Conservation (phyloP, 495 filamentous ascomycete species). For the Usnea hakonensis region DNA sequence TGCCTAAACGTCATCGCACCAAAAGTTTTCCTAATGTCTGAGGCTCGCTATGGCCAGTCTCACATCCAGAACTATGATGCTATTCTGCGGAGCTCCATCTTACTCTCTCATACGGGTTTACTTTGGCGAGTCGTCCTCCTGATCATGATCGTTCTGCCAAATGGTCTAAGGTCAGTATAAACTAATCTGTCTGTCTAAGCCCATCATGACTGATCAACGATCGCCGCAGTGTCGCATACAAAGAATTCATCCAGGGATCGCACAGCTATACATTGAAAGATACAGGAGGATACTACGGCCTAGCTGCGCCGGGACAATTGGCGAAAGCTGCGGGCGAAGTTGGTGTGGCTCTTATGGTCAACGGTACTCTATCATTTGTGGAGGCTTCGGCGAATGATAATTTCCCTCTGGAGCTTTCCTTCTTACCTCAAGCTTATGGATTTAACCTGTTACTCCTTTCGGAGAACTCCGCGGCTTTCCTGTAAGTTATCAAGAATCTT, state of each 20-base stretch:
- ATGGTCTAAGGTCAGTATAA: background rate
- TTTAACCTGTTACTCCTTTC: background rate
- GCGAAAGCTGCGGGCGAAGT: background rate
- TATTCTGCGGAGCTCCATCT: background rate
- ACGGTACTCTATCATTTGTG: background rate
- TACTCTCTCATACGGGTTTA: background rate
- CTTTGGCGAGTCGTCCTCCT: background rate
- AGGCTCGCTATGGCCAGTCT: slow-evolving; percentile 53
- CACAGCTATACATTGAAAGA: background rate
- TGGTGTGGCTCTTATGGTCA: background rate
- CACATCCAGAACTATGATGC: slow-evolving; percentile 31
- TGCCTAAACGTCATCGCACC: slow-evolving; percentile 43
- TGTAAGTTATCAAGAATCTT: background rate
- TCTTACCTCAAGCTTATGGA: background rate
- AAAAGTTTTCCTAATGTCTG: slow-evolving; percentile 34
- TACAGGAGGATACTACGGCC: background rate
- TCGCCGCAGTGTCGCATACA: background rate
- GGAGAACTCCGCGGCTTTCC: background rate
- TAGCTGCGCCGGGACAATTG: background rate
- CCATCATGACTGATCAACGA: background rate
- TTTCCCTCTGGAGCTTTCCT: background rate
- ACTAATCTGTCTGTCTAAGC: background rate
- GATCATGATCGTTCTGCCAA: background rate
- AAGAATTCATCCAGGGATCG: background rate
- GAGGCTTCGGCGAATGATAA: background rate